Base-by-base conservation (phyloP, 2,329 filamentous ascomycete species). In the Periconia sp. region DNA sequence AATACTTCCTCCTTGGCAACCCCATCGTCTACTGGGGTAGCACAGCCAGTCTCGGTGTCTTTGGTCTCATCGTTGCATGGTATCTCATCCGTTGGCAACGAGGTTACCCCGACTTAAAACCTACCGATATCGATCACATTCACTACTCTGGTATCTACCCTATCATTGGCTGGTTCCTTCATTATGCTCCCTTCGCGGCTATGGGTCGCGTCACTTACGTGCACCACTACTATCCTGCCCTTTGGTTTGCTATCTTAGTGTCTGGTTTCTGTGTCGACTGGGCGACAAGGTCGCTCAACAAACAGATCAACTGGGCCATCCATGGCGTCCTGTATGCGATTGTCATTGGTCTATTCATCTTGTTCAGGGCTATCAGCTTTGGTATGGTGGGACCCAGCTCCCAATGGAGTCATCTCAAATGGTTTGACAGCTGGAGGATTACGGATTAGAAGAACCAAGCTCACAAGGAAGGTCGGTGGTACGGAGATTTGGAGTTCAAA, bases 181-280 rank as follows among this genome's bases (percentile, higher is more conserved):
- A 99, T 78, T 99, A 97, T 74, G 78, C 96, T 58, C 94, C 94
- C 1, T 99, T 97, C 76, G 85, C 96, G 67, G 86, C 94, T 70
- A 99, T 99, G 95, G 94, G 92, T 11, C 91, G 94, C 82, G 94
- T 99, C 56, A 99, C 94, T 15, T 99, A 99, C 70, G 94, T 99
- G 50, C 94, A 99, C 76, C 94, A 99, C 79, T 99, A 99, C 81
- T 99, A 97, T 76, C 94, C 94, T 11, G 94, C 94, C 10, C 85
- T 99, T 11, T 99, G 97, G 81, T 99, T 97, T 74, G 92, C 94
- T 65, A 96, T 99, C 61, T 80, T 99, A 44, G 85, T 85, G 15
- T 85, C 92, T 57, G 93, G 92, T 50, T 99, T 99, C 82, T 83
- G 92, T 62, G 77, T 90, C 51, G 92, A 97, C 74, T 97, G 91